phyloP scores from a whole-genome alignment of 345 rosid genomes.

The Heritiera fomes region DNA sequence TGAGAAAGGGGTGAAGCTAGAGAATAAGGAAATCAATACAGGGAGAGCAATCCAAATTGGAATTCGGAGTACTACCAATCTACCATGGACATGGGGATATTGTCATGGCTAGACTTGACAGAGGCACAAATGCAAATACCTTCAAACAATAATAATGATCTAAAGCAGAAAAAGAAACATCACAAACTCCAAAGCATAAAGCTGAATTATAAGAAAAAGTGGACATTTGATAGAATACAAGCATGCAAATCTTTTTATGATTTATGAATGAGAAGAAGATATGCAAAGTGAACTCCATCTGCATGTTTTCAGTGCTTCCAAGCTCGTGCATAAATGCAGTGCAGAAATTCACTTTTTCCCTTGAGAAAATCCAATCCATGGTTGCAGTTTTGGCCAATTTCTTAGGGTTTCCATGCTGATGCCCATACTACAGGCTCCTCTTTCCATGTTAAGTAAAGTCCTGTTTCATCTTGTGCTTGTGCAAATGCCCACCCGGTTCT shows the following conservation, averaged over 20 bases:
- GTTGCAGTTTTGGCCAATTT: background rate
- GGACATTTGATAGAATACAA: constrained; percentile 30
- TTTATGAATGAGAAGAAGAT: background rate
- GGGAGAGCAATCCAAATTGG: constrained; percentile 36
- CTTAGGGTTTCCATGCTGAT: constrained; percentile 81
- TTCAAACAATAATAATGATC: constrained; percentile 57
- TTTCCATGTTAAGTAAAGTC: constrained; percentile 70
- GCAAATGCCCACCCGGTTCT: constrained; percentile 54
- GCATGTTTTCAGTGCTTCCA: constrained; percentile 19
- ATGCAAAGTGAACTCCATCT: constrained; percentile 19
- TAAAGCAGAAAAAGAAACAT: constrained; percentile 33
- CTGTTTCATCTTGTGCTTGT: constrained; percentile 37
- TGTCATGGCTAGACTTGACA: constrained; percentile 21
- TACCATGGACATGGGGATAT: background rate
- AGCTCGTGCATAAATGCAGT: constrained; percentile 19
- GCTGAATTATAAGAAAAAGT: constrained; percentile 13
- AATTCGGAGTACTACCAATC: background rate
- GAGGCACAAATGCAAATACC: constrained; percentile 48
- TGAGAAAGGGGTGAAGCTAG: constrained; percentile 18
- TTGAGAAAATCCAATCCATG: background rate
- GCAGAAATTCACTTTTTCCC: background rate
- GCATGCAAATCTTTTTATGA: constrained; percentile 20
- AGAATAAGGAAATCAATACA: background rate
- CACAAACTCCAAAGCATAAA: constrained; percentile 62
- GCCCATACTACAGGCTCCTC: constrained; percentile 74